Percentiles rank a stretch among this genome's conserved stretches.
These are phyloP conservation scores for Cnidoscolus chayamansa DNA, from an alignment of 441 rosid genomes.

Conservation along the genomic window DNA sequence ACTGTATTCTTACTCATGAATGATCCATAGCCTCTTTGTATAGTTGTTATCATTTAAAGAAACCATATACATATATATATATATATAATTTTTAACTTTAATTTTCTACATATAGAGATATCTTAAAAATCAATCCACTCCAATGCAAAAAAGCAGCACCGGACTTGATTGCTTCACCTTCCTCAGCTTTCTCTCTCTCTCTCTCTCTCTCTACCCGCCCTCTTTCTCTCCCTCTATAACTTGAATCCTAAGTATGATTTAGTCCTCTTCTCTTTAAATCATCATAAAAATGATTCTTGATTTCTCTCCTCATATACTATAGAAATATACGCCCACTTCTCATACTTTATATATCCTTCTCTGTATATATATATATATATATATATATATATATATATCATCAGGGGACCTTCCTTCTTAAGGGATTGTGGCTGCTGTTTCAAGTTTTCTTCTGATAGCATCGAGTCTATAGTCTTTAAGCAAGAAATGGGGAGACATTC, in stretches of 20 bases:
- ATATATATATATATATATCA: conserved; percentile 15
- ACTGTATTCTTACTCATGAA: conserved; percentile 22
- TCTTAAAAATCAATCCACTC: conserved; percentile 54
- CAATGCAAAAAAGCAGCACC: conserved; percentile 46
- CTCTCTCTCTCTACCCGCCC: conserved; percentile 16
- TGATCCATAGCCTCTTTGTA: conserved; percentile 11
- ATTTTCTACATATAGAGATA: conserved; percentile 26
- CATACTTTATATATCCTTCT: not conserved
- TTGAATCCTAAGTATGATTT: conserved; percentile 53
- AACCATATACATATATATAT: too few relatives aligned
- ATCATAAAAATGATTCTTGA: conserved; percentile 22
- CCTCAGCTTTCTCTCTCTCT: conserved; percentile 10
- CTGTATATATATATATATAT: conserved; percentile 10
- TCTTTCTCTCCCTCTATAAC: conserved; percentile 36
- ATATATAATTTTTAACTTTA: not conserved
- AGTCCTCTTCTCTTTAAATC: conserved; percentile 32
- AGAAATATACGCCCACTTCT: not conserved
- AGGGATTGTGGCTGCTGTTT: not conserved
- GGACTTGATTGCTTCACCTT: conserved; percentile 53
- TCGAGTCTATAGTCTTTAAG: not conserved
- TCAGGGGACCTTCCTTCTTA: conserved; percentile 16
- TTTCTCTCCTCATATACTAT: conserved; percentile 3
- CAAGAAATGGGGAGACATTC: conserved; percentile 55
- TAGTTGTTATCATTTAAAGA: conserved; percentile 3
- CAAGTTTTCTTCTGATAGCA: conserved; percentile 4